These are phyloP conservation scores for Cladosporium velox DNA, from an alignment of 2,329 filamentous ascomycete species.

Conservation along the genomic window DNA sequence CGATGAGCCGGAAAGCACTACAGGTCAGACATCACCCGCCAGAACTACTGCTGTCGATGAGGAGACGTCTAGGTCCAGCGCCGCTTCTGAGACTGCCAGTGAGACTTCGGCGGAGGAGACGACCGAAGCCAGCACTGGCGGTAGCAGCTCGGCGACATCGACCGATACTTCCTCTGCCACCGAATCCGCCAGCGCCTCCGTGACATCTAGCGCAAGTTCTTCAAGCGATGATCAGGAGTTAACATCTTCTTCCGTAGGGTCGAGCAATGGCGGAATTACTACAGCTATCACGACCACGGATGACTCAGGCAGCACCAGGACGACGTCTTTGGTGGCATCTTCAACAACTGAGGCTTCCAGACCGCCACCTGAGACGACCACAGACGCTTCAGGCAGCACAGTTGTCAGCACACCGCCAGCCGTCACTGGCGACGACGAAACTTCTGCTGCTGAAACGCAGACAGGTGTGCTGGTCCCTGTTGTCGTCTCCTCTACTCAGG, in stretches of 20 bases:
- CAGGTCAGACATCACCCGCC: slow-evolving; percentile 20
- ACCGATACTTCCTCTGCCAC: slow-evolving; percentile 14
- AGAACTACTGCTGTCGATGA: slow-evolving; percentile 3
- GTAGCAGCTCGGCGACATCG: slow-evolving; percentile 14
- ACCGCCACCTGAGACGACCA: slow-evolving; percentile 26
- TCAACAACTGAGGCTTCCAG: slow-evolving; percentile 27
- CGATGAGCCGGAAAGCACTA: slow-evolving; percentile 14
- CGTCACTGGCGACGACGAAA: slow-evolving; percentile 22
- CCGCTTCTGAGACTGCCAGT: slow-evolving; percentile 14
- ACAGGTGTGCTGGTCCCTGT: slow-evolving; percentile 44
- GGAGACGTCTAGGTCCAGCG: slow-evolving; percentile 14
- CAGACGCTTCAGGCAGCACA: slow-evolving; percentile 24
- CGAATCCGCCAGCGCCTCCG: slow-evolving; percentile 21
- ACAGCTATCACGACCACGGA: slow-evolving; percentile 33
- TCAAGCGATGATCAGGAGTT: slow-evolving; percentile 21
- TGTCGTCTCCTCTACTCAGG: slow-evolving; percentile 42
- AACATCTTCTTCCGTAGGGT: slow-evolving; percentile 20
- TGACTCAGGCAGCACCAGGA: slow-evolving; percentile 26
- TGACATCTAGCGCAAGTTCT: slow-evolving; percentile 19
- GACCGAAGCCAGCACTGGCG: slow-evolving; percentile 5
- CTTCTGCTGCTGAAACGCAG: slow-evolving; percentile 12
- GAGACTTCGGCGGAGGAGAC: slow-evolving; percentile 15
- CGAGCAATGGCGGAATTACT: slow-evolving; percentile 24
- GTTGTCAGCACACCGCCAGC: slow-evolving; percentile 25
- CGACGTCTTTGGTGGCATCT: slow-evolving; percentile 27